Evolutionary conservation across 2,329 filamentous ascomycete species (phyloP), one percentile per base, ranked within the genome.

Genomic region (Alternaria arbusti): DNA sequence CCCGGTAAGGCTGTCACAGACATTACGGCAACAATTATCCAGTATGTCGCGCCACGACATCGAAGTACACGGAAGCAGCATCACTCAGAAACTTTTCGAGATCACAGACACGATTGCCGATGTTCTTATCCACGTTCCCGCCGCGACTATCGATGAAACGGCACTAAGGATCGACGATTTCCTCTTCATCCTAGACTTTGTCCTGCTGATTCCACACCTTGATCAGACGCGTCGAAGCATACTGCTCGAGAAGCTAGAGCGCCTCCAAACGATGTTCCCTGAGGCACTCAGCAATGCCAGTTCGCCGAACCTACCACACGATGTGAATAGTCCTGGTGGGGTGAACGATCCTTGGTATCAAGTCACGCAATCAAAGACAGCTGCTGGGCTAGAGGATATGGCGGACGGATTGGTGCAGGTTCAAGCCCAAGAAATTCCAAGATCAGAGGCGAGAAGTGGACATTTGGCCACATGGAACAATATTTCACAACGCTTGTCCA

Each of bases 81-180:
- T 89, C 58, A 78, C 88, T 56, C 84, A 87, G 64, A 89, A 89
- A 71, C 79, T 89, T 5, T 87, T 89, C 59, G 87, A 89, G 69
- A 86, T 89, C 64, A 85, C 86, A 0, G 87, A 86, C 70, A 88
- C 86, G 2, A 86, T 88, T 49, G 86, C 86, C 9, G 86, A 88
- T 66, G 86, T 89, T 13, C 76, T 85, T 2, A 81, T 88, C 22
- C 84, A 86, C 47, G 77, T 87, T 13, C 84, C 85, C 0, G 80
- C 82, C 7, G 81, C 80, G 0, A 81, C 82, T 0, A 74, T 83
- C 5, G 80, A 84, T 43, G 84, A 86, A 28, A 83, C 82, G 3
- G 78, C 80, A 6, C 78, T 82, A 4, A 79, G 84, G 15, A 83
- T 87, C 49, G 83, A 86, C 57, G 86, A 88, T 65, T 86, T 87